These are phyloP conservation scores for Mycena belliarum DNA, from an alignment of 768 basidiomycete species.

Conservation along the genomic window DNA sequence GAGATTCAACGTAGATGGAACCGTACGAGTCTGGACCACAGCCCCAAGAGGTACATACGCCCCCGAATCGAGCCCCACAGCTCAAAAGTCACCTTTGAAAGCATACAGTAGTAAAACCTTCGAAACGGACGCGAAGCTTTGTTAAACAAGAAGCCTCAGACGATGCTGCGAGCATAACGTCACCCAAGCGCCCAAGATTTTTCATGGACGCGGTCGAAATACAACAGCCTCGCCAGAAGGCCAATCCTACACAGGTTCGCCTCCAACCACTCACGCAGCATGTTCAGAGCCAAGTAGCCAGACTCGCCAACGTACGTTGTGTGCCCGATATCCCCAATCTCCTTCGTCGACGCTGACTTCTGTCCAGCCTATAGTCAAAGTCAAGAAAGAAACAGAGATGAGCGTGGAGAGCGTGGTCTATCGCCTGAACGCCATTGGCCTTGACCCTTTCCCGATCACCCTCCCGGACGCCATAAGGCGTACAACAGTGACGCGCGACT, in stretches of 20 bases:
- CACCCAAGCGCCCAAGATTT: not conserved
- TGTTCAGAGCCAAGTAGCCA: not conserved
- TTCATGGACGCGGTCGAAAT: not conserved
- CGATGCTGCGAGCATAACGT: not conserved
- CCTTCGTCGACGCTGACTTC: not conserved
- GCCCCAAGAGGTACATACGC: no score
- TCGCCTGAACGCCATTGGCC: not conserved
- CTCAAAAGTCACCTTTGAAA: no score
- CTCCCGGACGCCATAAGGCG: not conserved
- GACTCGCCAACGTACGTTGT: not conserved
- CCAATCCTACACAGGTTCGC: not conserved
- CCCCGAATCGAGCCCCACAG: no score
- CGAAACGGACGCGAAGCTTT: no score
- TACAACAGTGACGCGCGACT: not conserved
- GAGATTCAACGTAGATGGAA: no score
- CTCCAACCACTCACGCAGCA: not conserved
- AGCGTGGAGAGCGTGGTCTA: not conserved
- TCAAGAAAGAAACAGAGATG: not conserved
- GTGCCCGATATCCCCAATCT: not conserved
- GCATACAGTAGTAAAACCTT: no score
- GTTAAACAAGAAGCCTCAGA: no score
- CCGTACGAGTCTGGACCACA: no score
- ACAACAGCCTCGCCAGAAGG: no score
- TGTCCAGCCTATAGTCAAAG: not conserved
- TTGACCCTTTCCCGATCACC: not conserved